A percentile compares a stretch with the other conserved stretches of the same genome.
phyloP scores from a whole-genome alignment of 2,329 filamentous ascomycete genomes.

The Pleurostoma richardsiae region DNA sequence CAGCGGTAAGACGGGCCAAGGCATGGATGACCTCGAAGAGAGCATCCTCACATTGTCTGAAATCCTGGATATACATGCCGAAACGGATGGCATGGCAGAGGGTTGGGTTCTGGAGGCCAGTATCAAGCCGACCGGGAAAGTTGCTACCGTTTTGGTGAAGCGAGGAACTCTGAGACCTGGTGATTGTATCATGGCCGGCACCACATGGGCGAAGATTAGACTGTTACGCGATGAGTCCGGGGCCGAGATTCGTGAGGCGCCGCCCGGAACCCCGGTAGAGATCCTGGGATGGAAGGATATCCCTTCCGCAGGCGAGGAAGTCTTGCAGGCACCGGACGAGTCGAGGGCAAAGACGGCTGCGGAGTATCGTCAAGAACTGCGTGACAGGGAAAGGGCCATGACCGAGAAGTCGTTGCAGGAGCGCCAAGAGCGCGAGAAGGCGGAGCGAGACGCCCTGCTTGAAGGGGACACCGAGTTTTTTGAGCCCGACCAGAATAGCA shows the following conservation, averaged over 20 bases:
- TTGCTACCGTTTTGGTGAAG: slow-evolving; percentile 84
- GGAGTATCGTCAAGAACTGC: slow-evolving; percentile 67
- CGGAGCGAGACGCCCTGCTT: slow-evolving; percentile 32
- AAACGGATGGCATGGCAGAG: slow-evolving; percentile 71
- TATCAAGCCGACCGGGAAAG: slow-evolving; percentile 77
- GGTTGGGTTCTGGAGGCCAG: slow-evolving; percentile 93
- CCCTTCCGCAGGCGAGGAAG: slow-evolving; percentile 79
- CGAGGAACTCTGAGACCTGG: slow-evolving; percentile 79
- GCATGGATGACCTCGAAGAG: slow-evolving; percentile 90
- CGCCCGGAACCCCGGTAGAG: slow-evolving; percentile 85
- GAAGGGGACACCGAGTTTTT: slow-evolving; percentile 25
- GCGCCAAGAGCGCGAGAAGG: slow-evolving; percentile 54
- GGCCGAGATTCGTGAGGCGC: slow-evolving; percentile 62
- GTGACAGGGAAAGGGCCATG: slow-evolving; percentile 68
- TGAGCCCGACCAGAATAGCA: slow-evolving; percentile 22
- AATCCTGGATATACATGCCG: slow-evolving; percentile 83
- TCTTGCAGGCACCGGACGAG: slow-evolving; percentile 78
- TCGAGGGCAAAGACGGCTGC: slow-evolving; percentile 73
- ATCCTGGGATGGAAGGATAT: slow-evolving; percentile 88
- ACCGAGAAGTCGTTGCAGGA: slow-evolving; percentile 75
- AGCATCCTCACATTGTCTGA: slow-evolving; percentile 82
- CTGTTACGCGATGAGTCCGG: slow-evolving; percentile 82
- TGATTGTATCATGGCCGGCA: slow-evolving; percentile 81
- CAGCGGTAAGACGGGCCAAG: slow-evolving; percentile 87
- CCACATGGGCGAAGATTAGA: slow-evolving; percentile 83